A percentile compares a stretch with the other conserved stretches of the same genome.
phyloP scores from a whole-genome alignment of 2,329 filamentous ascomycete genomes.

The Claviceps purpurea region DNA sequence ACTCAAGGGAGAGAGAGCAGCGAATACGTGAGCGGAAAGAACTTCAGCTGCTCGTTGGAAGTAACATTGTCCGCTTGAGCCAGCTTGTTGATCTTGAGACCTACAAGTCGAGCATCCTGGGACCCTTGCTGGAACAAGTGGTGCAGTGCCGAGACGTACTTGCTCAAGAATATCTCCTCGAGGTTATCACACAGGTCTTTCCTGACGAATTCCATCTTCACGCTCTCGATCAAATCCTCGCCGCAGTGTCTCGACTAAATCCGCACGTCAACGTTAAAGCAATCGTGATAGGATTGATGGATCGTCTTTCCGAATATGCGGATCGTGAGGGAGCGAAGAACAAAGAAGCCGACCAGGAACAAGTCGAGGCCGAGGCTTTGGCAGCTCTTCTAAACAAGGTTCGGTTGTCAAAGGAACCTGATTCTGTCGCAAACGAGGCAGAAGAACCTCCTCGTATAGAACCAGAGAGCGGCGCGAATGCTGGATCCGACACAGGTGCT shows the following conservation, averaged over 20 bases:
- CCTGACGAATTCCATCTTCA: slow-evolving; percentile 97
- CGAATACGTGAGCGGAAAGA: slow-evolving; percentile 90
- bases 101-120: slow-evolving; percentile 83
- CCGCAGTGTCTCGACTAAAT: slow-evolving; percentile 82
- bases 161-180: slow-evolving; percentile 91
- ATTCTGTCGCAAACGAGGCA: slow-evolving; percentile 7
- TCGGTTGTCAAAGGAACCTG: slow-evolving; percentile 47
- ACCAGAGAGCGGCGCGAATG: slow-evolving; percentile 17
- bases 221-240: slow-evolving; percentile 88
- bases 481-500: slow-evolving; percentile 20
- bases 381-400: slow-evolving; percentile 65
- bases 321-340: slow-evolving; percentile 69
- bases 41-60: slow-evolving; percentile 87
- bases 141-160: slow-evolving; percentile 95
- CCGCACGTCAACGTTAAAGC: slow-evolving; percentile 96
- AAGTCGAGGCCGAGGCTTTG: slow-evolving; percentile 75
- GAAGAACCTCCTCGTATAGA: slow-evolving; percentile 20
- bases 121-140: slow-evolving; percentile 84
- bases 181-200: slow-evolving; percentile 98
- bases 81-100: slow-evolving; percentile 90
- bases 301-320: slow-evolving; percentile 88
- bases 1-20: slow-evolving; percentile 87
- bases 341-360: slow-evolving; percentile 55
- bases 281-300: slow-evolving; percentile 97
- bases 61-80: slow-evolving; percentile 88